phyloP scores from a whole-genome alignment of 148 eudicot genomes.

The Vaccinium myrtillus region DNA sequence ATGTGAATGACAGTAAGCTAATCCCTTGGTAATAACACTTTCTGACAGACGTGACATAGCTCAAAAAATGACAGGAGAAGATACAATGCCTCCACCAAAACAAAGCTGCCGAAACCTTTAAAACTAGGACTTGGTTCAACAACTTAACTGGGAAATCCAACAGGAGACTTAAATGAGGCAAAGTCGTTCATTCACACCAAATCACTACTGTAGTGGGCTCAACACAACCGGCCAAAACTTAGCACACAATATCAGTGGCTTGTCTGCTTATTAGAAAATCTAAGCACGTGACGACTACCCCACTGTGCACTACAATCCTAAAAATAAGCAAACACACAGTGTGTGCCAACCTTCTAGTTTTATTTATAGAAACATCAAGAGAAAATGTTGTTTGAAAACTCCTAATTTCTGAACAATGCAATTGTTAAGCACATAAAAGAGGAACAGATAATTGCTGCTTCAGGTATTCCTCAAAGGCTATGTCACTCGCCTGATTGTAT shows the following conservation, averaged over 20 bases:
- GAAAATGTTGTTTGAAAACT: not conserved
- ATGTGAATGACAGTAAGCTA: not conserved
- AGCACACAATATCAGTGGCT: not conserved
- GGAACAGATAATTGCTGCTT: conserved; percentile 1
- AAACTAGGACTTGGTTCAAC: not conserved
- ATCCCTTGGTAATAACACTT: not conserved
- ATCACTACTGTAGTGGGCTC: not conserved
- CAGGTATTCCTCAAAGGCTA: not conserved
- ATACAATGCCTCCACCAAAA: not conserved
- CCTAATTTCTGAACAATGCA: not conserved
- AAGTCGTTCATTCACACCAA: not conserved
- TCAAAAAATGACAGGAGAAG: not conserved
- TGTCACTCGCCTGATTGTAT: conserved; percentile 26
- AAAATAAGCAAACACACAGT: no score
- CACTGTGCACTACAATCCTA: no score
- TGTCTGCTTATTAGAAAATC: not conserved
- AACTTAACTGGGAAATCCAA: not conserved
- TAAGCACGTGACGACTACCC: no score
- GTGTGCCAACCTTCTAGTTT: not conserved
- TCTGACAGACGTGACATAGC: not conserved
- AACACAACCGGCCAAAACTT: not conserved
- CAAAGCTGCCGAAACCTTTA: not conserved
- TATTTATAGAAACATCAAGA: not conserved
- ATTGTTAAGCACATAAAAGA: not conserved
- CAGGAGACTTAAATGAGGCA: not conserved